Conservation (phyloP, 2,329 filamentous ascomycete species). For the Chrysoporthe puriensis region DNA sequence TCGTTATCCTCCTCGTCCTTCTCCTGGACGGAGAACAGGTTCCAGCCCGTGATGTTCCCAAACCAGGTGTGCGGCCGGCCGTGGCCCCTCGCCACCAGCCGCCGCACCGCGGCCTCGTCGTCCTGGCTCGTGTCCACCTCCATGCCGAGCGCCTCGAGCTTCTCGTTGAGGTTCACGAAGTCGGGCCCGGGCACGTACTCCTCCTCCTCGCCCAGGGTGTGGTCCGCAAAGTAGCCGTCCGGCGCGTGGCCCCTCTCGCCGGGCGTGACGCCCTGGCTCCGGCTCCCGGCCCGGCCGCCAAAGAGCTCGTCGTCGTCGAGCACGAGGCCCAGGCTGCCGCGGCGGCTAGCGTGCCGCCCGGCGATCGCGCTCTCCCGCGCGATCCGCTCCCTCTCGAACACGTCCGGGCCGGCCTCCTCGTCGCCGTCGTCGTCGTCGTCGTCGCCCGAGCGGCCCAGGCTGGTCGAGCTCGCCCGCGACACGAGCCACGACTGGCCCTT, state of each 20-base stretch:
- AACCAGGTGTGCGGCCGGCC: conserved; percentile 62
- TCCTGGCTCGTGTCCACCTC: conserved; percentile 51
- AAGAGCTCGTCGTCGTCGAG: conserved; percentile 45
- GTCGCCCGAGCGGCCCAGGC: conserved; percentile 54
- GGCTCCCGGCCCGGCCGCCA: conserved; percentile 50
- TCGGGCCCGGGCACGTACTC: conserved; percentile 56
- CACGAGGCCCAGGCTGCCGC: conserved; percentile 46
- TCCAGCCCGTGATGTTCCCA: conserved; percentile 61
- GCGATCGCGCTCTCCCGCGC: conserved; percentile 39
- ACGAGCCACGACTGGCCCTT: conserved; percentile 72
- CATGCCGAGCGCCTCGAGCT: conserved; percentile 57
- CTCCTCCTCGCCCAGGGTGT: conserved; percentile 35
- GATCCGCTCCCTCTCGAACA: conserved; percentile 41
- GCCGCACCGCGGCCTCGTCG: conserved; percentile 62
- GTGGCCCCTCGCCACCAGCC: conserved; percentile 56
- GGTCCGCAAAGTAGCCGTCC: conserved; percentile 43
- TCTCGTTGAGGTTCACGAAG: conserved; percentile 66
- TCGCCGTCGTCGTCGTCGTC: conserved; percentile 52
- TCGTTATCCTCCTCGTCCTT: conserved; percentile 56
- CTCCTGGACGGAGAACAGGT: conserved; percentile 65
- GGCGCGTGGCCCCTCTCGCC: conserved; percentile 41
- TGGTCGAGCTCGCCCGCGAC: conserved; percentile 68
- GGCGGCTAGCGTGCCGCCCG: conserved; percentile 53
- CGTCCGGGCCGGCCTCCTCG: conserved; percentile 26
- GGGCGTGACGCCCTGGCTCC: conserved; percentile 50